Conservation (phyloP, 768 basidiomycete species). For the Hygrocybe punicea region DNA sequence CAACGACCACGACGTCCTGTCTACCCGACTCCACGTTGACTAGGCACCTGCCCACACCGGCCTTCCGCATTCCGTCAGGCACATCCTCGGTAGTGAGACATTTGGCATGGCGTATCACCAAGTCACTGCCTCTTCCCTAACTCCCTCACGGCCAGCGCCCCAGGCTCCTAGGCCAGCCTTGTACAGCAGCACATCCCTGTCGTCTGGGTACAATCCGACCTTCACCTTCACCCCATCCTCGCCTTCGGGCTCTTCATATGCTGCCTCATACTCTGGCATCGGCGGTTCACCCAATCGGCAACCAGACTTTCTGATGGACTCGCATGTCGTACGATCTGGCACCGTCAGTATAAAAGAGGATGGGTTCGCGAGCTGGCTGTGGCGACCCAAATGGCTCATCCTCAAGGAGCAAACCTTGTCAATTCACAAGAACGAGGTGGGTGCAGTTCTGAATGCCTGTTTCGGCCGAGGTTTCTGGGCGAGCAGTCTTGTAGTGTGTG, state of each 20-base stretch:
- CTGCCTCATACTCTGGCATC: conserved; percentile 71
- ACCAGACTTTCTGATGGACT: conserved; percentile 32
- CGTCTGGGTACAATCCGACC: conserved; percentile 57
- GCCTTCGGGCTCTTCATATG: conserved; percentile 59
- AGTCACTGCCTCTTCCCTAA: background rate
- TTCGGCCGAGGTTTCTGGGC: background rate
- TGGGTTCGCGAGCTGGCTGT: conserved; percentile 86
- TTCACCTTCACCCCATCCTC: conserved; percentile 51
- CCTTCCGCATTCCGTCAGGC: no score
- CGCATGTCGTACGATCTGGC: conserved; percentile 64
- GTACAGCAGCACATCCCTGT: conserved; percentile 44
- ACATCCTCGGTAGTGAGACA: no score
- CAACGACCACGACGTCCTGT: no score
- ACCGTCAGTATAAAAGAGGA: conserved; percentile 89
- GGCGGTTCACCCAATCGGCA: conserved; percentile 71
- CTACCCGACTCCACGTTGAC: no score
- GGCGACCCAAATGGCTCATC: conserved; percentile 87
- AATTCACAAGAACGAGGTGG: conserved; percentile 90
- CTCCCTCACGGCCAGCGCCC: conserved; percentile 1
- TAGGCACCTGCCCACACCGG: no score
- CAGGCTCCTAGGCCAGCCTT: conserved; percentile 25
- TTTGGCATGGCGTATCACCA: background rate
- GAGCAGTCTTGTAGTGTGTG: background rate
- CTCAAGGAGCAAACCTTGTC: conserved; percentile 74
- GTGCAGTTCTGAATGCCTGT: conserved; percentile 21